Conservation (phyloP, 2,329 filamentous ascomycete species). For the Beauveria rudraprayagi region DNA sequence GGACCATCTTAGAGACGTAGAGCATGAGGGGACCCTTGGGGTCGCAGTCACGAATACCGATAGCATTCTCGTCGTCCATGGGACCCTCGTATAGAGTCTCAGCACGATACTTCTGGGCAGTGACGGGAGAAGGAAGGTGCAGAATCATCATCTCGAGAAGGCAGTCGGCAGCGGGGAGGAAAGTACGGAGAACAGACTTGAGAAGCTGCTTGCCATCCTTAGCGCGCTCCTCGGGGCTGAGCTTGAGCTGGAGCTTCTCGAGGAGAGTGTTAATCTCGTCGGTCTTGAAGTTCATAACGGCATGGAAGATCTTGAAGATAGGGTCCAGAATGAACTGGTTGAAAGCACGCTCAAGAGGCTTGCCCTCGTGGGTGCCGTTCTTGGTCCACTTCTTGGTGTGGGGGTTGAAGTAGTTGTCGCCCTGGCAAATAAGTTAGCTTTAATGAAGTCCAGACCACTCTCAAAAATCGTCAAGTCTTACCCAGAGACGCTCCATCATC, state of each 20-base stretch:
- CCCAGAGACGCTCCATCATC: slow-evolving; percentile 99
- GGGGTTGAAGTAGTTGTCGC: slow-evolving; percentile 99
- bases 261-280: slow-evolving; percentile 78
- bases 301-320: slow-evolving; percentile 97
- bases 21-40: slow-evolving; percentile 98
- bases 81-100: slow-evolving; percentile 99
- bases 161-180: slow-evolving; percentile 95
- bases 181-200: slow-evolving; percentile 97
- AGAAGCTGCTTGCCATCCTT: slow-evolving; percentile 96
- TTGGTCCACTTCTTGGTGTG: slow-evolving; percentile 99
- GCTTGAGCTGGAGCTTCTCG: slow-evolving; percentile 93
- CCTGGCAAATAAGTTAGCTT: slow-evolving; percentile 30
- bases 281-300: slow-evolving; percentile 98
- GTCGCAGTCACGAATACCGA: slow-evolving; percentile 98
- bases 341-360: slow-evolving; percentile 94
- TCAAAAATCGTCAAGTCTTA: slow-evolving; percentile 36
- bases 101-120: slow-evolving; percentile 93
- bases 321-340: slow-evolving; percentile 99
- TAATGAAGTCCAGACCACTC: neutral
- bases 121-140: slow-evolving; percentile 91
- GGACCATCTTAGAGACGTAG: slow-evolving; percentile 99
- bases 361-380: slow-evolving; percentile 71
- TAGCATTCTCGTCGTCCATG: slow-evolving; percentile 80
- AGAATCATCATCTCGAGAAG: slow-evolving; percentile 99
- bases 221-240: slow-evolving; percentile 75